Percentiles rank a stretch among this genome's conserved stretches.
These are phyloP conservation scores for Cruciata laevipes DNA, from an alignment of 257 asterid genomes.

Conservation along the genomic window DNA sequence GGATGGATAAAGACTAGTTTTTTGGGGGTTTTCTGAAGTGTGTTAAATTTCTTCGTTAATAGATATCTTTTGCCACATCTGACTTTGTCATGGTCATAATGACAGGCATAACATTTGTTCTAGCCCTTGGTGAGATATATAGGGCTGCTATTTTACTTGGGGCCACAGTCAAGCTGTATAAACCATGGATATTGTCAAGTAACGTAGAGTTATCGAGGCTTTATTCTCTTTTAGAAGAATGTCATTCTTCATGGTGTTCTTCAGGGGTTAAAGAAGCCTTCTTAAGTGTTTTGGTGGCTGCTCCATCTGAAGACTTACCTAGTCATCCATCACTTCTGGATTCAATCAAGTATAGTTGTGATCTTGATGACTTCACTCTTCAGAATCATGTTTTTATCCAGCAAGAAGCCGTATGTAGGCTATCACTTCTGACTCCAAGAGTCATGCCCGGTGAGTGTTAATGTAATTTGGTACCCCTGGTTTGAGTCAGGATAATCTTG, in stretches of 20 bases:
- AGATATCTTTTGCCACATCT: neutral
- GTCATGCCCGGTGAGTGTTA: slow-evolving; percentile 51
- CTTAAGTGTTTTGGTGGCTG: slow-evolving; percentile 31
- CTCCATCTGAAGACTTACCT: slow-evolving; percentile 20
- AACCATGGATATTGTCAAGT: slow-evolving; percentile 58
- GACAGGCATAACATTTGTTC: slow-evolving; percentile 53
- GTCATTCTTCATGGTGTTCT: slow-evolving; percentile 49
- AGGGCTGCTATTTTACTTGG: slow-evolving; percentile 61
- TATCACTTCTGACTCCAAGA: slow-evolving; percentile 51
- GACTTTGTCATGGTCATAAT: neutral
- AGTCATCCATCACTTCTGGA: slow-evolving; percentile 27
- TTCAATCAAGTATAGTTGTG: slow-evolving; percentile 41
- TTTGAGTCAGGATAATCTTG: neutral
- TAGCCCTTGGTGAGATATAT: slow-evolving; percentile 72
- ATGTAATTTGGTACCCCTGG: neutral
- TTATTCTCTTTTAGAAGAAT: slow-evolving; percentile 44
- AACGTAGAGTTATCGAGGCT: slow-evolving; percentile 32
- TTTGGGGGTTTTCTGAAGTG: neutral
- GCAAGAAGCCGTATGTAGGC: slow-evolving; percentile 40
- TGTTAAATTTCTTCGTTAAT: too few species aligned
- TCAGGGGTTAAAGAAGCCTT: slow-evolving; percentile 67
- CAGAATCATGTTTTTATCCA: slow-evolving; percentile 37
- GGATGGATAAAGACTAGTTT: neutral
- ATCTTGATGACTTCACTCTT: slow-evolving; percentile 51
- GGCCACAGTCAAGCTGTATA: slow-evolving; percentile 61